Conservation (phyloP, 2,329 filamentous ascomycete species). For the Lachnellula subtilissima region DNA sequence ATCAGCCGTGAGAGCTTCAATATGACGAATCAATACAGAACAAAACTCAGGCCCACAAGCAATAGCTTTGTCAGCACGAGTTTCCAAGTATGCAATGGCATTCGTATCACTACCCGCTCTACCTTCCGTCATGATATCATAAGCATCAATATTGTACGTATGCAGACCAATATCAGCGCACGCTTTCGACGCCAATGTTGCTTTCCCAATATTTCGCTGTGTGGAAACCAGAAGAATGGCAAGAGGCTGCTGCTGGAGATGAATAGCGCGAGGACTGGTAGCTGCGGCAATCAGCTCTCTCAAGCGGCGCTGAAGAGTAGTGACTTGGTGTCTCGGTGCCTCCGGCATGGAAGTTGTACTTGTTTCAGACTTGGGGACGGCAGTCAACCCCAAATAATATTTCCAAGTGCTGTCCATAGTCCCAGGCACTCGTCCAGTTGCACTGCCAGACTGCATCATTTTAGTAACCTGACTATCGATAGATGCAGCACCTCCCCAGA, state of each 20-base stretch:
- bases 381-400: conserved; percentile 79
- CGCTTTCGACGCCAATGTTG: conserved; percentile 69
- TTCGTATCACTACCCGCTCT: conserved; percentile 87
- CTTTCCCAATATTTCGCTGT: conserved; percentile 89
- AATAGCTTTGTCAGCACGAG: conserved; percentile 81
- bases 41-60: conserved; percentile 82
- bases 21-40: conserved; percentile 77
- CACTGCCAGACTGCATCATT: conserved; percentile 87
- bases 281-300: conserved; percentile 83
- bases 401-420: conserved; percentile 76
- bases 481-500: conserved; percentile 81
- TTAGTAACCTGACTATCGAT: conserved; percentile 84
- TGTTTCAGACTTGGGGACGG: conserved; percentile 48
- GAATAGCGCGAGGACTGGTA: conserved; percentile 80
- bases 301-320: conserved; percentile 63
- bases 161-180: conserved; percentile 89
- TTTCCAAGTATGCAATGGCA: conserved; percentile 85
- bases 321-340: conserved; percentile 46
- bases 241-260: conserved; percentile 80
- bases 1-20: conserved; percentile 87
- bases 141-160: conserved; percentile 82
- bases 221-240: conserved; percentile 86
- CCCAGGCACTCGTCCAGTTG: conserved; percentile 74
- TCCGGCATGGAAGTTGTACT: conserved; percentile 40
- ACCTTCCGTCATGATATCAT: conserved; percentile 91